phyloP scores from a whole-genome alignment of 352 stramenopile genomes.

The Phytopythium boreale region DNA sequence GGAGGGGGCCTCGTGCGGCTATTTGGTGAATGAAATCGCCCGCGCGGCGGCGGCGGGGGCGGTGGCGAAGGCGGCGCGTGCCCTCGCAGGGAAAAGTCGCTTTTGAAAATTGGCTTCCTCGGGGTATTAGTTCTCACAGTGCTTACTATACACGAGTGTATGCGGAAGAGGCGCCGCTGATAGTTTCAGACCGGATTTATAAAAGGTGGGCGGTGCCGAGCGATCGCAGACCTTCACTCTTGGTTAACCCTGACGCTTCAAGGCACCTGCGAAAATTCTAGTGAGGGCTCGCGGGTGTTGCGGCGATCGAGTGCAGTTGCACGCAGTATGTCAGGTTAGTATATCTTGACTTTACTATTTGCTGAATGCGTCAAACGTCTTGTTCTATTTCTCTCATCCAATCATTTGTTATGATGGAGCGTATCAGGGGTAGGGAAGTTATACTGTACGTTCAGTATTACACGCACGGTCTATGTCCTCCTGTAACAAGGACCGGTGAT shows the following conservation, averaged over 20 bases:
- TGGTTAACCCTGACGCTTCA: conserved; percentile 18
- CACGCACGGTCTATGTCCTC: too few species aligned
- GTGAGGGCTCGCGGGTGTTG: neutral
- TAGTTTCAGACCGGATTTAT: conserved; percentile 20
- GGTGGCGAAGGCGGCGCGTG: too few species aligned
- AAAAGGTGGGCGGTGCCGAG: neutral
- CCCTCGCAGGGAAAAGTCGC: neutral
- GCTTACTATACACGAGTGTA: neutral
- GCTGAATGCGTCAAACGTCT: conserved; percentile 9
- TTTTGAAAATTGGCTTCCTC: neutral
- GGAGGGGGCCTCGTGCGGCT: conserved; percentile 64
- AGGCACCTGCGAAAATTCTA: conserved; percentile 10
- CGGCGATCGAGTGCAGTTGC: neutral
- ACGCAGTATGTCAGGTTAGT: neutral
- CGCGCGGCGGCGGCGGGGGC: neutral
- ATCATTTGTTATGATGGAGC: conserved; percentile 12
- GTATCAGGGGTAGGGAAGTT: neutral
- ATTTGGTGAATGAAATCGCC: conserved; percentile 53
- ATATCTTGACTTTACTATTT: neutral
- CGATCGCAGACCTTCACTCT: conserved; percentile 25
- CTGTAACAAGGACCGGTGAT: too few species aligned
- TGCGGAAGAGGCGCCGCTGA: neutral
- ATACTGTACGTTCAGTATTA: too few species aligned
- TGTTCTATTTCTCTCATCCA: conserved; percentile 17
- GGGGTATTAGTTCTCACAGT: conserved; percentile 6